Evolutionary conservation across 2,329 filamentous ascomycete genomes (phyloP).

Genomic region (Taxawa tesnikishii): DNA sequence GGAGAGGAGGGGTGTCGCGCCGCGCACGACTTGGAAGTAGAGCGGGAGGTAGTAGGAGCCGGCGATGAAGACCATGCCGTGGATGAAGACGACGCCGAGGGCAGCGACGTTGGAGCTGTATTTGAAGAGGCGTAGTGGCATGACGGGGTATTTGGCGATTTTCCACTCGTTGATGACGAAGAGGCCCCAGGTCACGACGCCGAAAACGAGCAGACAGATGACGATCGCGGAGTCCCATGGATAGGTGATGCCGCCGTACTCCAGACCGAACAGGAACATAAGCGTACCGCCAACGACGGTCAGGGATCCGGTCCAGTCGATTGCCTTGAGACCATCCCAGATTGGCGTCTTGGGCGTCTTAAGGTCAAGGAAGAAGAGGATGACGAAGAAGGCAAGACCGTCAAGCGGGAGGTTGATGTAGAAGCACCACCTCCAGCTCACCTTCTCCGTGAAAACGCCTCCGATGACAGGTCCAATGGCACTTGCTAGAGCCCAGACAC

Average conservation of each 20-base stretch:
- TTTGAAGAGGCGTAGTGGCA: conserved; percentile 61
- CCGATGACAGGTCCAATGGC: conserved; percentile 56
- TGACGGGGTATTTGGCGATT: conserved; percentile 63
- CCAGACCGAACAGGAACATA: conserved; percentile 76
- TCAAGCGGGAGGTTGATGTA: conserved; percentile 46
- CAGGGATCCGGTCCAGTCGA: conserved; percentile 54
- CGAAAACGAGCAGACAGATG: conserved; percentile 9
- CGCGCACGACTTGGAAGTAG: conserved; percentile 69
- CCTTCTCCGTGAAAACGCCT: conserved; percentile 50
- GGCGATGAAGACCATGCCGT: conserved; percentile 67
- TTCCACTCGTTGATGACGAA: conserved; percentile 66
- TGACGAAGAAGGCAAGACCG: conserved; percentile 44
- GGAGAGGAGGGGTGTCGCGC: conserved; percentile 55
- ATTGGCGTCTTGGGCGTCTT: conserved; percentile 54
- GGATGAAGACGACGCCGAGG: conserved; percentile 55
- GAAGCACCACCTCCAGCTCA: conserved; percentile 31
- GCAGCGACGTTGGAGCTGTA: conserved; percentile 53
- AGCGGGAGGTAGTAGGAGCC: conserved; percentile 71
- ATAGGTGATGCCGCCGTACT: conserved; percentile 65
- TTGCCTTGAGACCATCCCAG: conserved; percentile 47
- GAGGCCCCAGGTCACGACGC: conserved; percentile 24
- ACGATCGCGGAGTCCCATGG: conserved; percentile 67
- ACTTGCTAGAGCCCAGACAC: conserved; percentile 55
- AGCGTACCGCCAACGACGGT: conserved; percentile 64
- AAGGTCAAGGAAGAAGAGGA: conserved; percentile 53